These are phyloP conservation scores for Gloeostereum incarnatum DNA, from an alignment of 768 basidiomycete species.

Conservation along the genomic window DNA sequence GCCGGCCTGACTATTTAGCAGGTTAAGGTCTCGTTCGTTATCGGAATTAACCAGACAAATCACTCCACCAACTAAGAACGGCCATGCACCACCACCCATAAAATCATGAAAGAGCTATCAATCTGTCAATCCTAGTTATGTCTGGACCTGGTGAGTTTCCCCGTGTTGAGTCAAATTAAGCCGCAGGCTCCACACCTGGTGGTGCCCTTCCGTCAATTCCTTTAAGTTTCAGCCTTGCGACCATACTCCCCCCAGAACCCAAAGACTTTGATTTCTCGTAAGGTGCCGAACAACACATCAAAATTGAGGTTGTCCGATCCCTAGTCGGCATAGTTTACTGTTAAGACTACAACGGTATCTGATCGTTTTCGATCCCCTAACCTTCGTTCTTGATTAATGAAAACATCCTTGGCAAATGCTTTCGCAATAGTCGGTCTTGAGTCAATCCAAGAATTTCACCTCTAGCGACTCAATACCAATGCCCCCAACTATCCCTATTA, in stretches of 20 bases:
- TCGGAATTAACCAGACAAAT: constrained; percentile 97
- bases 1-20: constrained; percentile 83
- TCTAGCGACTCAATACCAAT: constrained; percentile 76
- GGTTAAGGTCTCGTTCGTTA: constrained; percentile 91
- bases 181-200: constrained; percentile 69
- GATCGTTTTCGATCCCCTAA: constrained; percentile 81
- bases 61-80: constrained; percentile 88
- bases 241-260: constrained; percentile 78
- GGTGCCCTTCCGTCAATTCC: constrained; percentile 81
- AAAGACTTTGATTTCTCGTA: constrained; percentile 87
- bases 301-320: constrained; percentile 61
- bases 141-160: constrained; percentile 77
- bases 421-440: constrained; percentile 71
- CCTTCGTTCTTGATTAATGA: constrained; percentile 83
- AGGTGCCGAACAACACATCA: constrained; percentile 70
- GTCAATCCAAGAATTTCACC: constrained; percentile 83
- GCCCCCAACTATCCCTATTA: constrained; percentile 79
- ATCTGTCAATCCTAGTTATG: constrained; percentile 72
- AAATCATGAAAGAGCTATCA: constrained; percentile 81
- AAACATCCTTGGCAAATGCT: constrained; percentile 83
- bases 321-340: constrained; percentile 80
- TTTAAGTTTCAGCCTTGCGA: constrained; percentile 73
- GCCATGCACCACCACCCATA: constrained; percentile 86
- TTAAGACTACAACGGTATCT: constrained; percentile 81
- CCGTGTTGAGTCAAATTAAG: constrained; percentile 83